Evolutionary conservation across 2,329 filamentous ascomycete genomes (phyloP), one percentile per base, ranked within the genome.

Genomic region (Diaporthe ilicicola): DNA sequence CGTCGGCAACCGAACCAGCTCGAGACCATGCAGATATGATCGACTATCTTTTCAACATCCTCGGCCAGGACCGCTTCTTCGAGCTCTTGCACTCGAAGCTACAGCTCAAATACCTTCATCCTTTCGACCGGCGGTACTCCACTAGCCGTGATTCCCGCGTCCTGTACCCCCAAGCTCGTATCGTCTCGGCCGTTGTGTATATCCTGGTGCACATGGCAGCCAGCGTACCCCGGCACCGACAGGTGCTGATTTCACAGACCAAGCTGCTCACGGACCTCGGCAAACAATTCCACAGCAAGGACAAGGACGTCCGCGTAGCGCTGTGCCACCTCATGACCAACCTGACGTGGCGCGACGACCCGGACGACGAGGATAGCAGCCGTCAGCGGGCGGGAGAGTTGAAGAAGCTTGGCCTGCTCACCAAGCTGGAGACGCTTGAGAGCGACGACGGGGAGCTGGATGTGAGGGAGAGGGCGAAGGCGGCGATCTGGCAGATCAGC

Each of bases 191-290:
- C 3, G 92, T 95, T 13, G 89, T 94, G 34, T 96, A 91, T 78
- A 91, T 98, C 70, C 86, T 98, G 61, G 92, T 96, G 17, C 94
- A 98, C 82, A 90, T 98, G 76, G 94, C 94, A 22, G 95, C 95
- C 12, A 94, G 94, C 74, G 85, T 91, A 15, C 90, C 94, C 3
- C 88, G 89, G 37, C 94, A 98, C 80, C 90, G 94, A 69, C 91
- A 95, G 77, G 83, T 94, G 19, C 86, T 97, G 13, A 89, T 97
- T 66, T 87, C 90, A 3, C 94, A 98, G 80, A 92, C 89, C 2
- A 88, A 92, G 15, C 84, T 98, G 5, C 86, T 98, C 72, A 90
- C 88, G 76, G 88, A 92, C 59, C 85, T 97, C 56, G 87, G 92
- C 10, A 89, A 89, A 19, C 91, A 97, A 69, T 93, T 96, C 76